Evolutionary conservation across 2,329 filamentous ascomycete genomes (phyloP).

Genomic region (Escovopsis sp.): DNA sequence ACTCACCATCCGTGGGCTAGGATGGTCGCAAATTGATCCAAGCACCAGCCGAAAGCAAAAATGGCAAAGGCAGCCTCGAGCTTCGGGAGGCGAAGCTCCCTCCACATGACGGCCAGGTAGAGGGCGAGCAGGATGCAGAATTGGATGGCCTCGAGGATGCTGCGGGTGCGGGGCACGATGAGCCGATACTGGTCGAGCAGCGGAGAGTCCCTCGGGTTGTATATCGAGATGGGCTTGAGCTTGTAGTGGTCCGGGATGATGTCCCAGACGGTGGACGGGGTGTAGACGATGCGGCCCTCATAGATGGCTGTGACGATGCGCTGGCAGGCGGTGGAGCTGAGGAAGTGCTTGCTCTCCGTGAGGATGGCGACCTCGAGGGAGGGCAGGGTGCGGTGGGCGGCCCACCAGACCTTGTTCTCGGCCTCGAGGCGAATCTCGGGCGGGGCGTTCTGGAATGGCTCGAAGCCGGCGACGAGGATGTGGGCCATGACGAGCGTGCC

Average conservation of each 20-base stretch:
- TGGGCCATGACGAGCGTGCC: constrained; percentile 63
- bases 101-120: constrained; percentile 58
- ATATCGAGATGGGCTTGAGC: constrained; percentile 65
- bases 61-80: constrained; percentile 55
- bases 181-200: constrained; percentile 74
- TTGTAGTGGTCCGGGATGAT: constrained; percentile 81
- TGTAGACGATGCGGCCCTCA: constrained; percentile 66
- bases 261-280: constrained; percentile 66
- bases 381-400: constrained; percentile 47
- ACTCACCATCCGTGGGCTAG: constrained; percentile 53
- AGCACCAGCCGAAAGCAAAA: constrained; percentile 63
- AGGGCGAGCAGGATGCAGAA: constrained; percentile 55
- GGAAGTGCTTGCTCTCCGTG: constrained; percentile 64
- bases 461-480: constrained; percentile 69
- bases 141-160: constrained; percentile 58
- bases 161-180: constrained; percentile 66
- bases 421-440: constrained; percentile 47
- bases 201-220: constrained; percentile 61
- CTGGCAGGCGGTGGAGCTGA: constrained; percentile 64
- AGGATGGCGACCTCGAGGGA: constrained; percentile 74
- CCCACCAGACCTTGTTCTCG: constrained; percentile 32
- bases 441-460: constrained; percentile 74
- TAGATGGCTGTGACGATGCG: constrained; percentile 76
- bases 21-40: constrained; percentile 65
- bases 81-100: constrained; percentile 36